These are phyloP conservation scores for Heimioporus sp. DNA, from an alignment of 768 basidiomycete species.

Conservation along the genomic window DNA sequence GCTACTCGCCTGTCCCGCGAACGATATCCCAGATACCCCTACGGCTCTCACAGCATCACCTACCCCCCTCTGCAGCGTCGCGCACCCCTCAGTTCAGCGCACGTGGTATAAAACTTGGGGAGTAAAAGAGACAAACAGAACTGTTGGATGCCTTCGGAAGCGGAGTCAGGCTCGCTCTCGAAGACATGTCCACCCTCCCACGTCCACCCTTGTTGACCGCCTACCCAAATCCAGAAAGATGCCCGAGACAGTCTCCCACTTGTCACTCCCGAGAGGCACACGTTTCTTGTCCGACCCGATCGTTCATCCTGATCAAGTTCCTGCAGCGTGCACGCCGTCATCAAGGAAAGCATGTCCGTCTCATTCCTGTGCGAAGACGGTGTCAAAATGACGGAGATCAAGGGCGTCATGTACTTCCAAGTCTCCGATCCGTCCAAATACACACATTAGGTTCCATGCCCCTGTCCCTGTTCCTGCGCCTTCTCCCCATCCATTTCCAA, in stretches of 20 bases:
- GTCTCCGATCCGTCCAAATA: conserved; percentile 71
- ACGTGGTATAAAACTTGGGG: conserved; percentile 94
- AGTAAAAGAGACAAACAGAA: conserved; percentile 88
- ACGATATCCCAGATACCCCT: conserved; percentile 60
- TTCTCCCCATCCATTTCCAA: too few species aligned
- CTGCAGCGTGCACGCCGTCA: conserved; percentile 78
- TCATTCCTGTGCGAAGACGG: conserved; percentile 90
- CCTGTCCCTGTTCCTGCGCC: not conserved
- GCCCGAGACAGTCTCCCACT: conserved; percentile 67
- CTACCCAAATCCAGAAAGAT: conserved; percentile 41
- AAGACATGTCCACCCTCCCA: conserved; percentile 49
- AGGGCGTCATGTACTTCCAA: conserved; percentile 91
- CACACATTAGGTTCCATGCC: conserved; percentile 61
- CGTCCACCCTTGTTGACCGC: conserved; percentile 47
- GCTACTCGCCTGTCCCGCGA: conserved; percentile 71
- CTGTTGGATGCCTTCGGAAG: conserved; percentile 85
- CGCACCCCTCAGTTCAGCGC: conserved; percentile 87
- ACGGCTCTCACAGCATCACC: conserved; percentile 42
- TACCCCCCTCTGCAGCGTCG: conserved; percentile 43
- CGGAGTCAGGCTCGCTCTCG: conserved; percentile 59
- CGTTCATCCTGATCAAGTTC: not conserved
- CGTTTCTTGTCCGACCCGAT: not conserved
- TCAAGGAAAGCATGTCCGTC: conserved; percentile 81
- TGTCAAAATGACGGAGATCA: conserved; percentile 83
- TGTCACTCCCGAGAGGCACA: conserved; percentile 79